Evolutionary conservation across 169 alveolate genomes (phyloP), one percentile per base, ranked within the genome.

Genomic region (Eimeria necatrix): DNA sequence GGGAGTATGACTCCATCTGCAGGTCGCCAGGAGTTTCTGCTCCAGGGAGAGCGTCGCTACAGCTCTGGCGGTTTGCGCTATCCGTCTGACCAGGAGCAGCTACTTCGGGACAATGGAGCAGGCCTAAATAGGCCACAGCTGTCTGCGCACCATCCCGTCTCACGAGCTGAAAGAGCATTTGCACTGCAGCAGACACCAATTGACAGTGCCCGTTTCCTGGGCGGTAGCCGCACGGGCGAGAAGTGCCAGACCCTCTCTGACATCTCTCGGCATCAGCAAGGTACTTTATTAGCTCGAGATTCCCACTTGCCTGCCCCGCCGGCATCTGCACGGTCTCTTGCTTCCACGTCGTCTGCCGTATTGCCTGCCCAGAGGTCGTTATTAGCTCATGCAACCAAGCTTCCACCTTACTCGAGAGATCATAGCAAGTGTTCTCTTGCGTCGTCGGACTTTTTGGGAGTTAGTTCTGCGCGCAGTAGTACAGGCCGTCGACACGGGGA

Each of bases 131-230:
- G 80, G 70, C 92, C 78, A 6, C 80, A 32, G 8, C 60, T 18
- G 59, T 59, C 92, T 5, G 80, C 26, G 1, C 32, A 60, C 64
- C 92, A 85, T 85, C 92, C 92, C 9, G 92, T 85, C 70, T 85
- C 92, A n/a, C 80, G 92, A 4, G 92, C 92, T 12, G 92, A 85
- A 46, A 56, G 80, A 46, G 60, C 49, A 4, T 32, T 60, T 26
- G 14, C 92, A 18, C 10, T 41, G 81, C 92, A 22, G 64, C 78
- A 85, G 61, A 71, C 92, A 9, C 92, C 64, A 0, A 56, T 85
- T 24, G 92, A 85, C 80, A 85, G 92, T n/a, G 92, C 76, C 22
- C 78, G 92, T 59, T 56, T 56, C 26, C 61, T 85, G 12, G 92
- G 92, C 46, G 49, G 64, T 60, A 85, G 81, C 51, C 46, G 61